Evolutionary conservation across 352 stramenopile species (phyloP).

Genomic region (Hyaloperonospora brassicae): DNA sequence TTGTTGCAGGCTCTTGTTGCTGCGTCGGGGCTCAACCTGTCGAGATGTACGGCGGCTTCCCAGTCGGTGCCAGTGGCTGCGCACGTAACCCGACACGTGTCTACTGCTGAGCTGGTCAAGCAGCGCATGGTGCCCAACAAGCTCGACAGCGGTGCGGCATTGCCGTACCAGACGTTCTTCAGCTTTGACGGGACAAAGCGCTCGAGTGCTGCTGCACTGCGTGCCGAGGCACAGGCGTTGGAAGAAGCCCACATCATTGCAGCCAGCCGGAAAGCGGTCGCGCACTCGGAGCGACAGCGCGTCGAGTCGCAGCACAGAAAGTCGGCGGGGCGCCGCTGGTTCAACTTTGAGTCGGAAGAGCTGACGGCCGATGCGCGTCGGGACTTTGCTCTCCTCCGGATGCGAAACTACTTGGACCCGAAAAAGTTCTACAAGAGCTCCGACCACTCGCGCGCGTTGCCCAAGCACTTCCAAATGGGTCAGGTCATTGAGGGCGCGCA

Average conservation of each 20-base stretch:
- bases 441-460: slow-evolving; percentile 72
- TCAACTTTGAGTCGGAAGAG: slow-evolving; percentile 86
- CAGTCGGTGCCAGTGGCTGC: neutral
- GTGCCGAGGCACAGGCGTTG: slow-evolving; percentile 28
- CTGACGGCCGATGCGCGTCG: slow-evolving; percentile 83
- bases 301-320: slow-evolving; percentile 41
- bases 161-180: slow-evolving; percentile 32
- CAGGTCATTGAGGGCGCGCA: slow-evolving; percentile 88
- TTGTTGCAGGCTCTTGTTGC: slow-evolving; percentile 35
- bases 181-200: slow-evolving; percentile 22
- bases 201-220: slow-evolving; percentile 22
- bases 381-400: slow-evolving; percentile 89
- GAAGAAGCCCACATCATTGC: slow-evolving; percentile 48
- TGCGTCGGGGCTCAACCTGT: slow-evolving; percentile 39
- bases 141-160: slow-evolving; percentile 65
- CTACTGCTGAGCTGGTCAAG: slow-evolving; percentile 11
- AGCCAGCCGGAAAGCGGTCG: slow-evolving; percentile 30
- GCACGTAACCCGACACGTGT: slow-evolving; percentile 1
- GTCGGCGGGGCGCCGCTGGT: slow-evolving; percentile 81
- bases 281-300: slow-evolving; percentile 44
- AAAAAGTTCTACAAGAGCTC: slow-evolving; percentile 97
- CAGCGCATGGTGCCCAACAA: slow-evolving; percentile 38
- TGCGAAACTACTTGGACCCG: slow-evolving; percentile 93
- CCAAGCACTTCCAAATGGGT: slow-evolving; percentile 88
- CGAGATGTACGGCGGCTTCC: neutral